phyloP scores from a whole-genome alignment of 768 basidiomycete genomes.

The Auricularia cornea region DNA sequence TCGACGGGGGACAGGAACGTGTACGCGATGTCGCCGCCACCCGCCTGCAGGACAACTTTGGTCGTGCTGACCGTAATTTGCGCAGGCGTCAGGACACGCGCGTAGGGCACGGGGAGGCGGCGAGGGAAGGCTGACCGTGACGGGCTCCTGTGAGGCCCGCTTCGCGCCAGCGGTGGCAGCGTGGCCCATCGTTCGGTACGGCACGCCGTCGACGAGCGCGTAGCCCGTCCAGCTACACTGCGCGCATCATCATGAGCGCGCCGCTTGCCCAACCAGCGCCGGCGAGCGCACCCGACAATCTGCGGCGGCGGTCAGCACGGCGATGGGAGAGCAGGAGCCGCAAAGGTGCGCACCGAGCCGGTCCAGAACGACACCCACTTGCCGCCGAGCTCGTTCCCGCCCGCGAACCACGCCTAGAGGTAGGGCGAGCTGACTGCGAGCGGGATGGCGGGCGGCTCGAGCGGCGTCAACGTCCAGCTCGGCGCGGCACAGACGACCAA shows the following conservation, averaged over 20 bases:
- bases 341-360: constrained; percentile 3
- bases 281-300: constrained; percentile 8
- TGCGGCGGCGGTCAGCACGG: not conserved
- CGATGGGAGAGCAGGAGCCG: not conserved
- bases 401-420: constrained; percentile 11
- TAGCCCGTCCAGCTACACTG: constrained; percentile 6
- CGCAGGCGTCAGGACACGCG: not conserved
- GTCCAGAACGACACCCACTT: constrained; percentile 13
- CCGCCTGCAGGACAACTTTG: constrained; percentile 9
- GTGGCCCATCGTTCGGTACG: constrained; percentile 12
- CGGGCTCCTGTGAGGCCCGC: constrained; percentile 7
- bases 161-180: not conserved
- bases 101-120: not conserved
- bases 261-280: not conserved
- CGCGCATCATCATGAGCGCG: not conserved
- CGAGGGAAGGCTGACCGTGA: constrained; percentile 8
- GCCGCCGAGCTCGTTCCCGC: not conserved
- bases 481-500: not conserved
- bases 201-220: constrained; percentile 11
- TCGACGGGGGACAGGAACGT: constrained; percentile 14
- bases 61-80: constrained; percentile 11
- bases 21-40: constrained; percentile 8
- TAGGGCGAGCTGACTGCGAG: constrained; percentile 21
- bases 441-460: constrained; percentile 16
- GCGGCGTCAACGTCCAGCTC: constrained; percentile 3